Percentiles rank a stretch among this genome's conserved stretches.
Evolutionary conservation across 768 basidiomycete genomes (phyloP).

Genomic region (Rhodotorula taiwanensis): DNA sequence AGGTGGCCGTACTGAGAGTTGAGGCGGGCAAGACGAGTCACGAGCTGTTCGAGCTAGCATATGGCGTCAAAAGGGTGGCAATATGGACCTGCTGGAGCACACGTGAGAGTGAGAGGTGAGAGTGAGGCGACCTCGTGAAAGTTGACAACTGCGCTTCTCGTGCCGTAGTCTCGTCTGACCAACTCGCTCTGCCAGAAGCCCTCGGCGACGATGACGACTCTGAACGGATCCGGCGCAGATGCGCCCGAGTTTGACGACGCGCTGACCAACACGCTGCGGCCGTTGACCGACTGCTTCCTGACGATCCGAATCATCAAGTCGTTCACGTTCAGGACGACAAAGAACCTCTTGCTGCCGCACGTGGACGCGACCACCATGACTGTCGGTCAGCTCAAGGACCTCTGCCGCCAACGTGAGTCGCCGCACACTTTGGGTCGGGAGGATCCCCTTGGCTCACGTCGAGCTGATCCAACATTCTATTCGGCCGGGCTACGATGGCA

Average conservation of each 20-base stretch:
- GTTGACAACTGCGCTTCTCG: no score
- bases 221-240: not conserved
- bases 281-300: conserved; percentile 69
- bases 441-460: not conserved
- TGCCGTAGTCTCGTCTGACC: not conserved
- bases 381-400: conserved; percentile 68
- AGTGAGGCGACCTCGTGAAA: no score
- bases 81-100: no score
- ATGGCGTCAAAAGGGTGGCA: no score
- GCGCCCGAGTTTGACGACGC: conserved; percentile 11
- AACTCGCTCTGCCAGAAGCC: not conserved
- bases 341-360: conserved; percentile 72
- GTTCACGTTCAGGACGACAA: conserved; percentile 84
- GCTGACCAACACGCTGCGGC: conserved; percentile 60
- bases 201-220: not conserved
- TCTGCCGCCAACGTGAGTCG: conserved; percentile 58
- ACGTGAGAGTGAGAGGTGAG: no score
- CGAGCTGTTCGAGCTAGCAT: no score
- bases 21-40: no score
- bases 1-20: no score
- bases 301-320: conserved; percentile 92
- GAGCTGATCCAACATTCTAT: not conserved
- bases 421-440: not conserved
- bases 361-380: conserved; percentile 74
- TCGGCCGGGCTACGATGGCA: conserved; percentile 43